Conservation (phyloP, 2,329 filamentous ascomycete species). For the Dactylonectria macrodidyma region DNA sequence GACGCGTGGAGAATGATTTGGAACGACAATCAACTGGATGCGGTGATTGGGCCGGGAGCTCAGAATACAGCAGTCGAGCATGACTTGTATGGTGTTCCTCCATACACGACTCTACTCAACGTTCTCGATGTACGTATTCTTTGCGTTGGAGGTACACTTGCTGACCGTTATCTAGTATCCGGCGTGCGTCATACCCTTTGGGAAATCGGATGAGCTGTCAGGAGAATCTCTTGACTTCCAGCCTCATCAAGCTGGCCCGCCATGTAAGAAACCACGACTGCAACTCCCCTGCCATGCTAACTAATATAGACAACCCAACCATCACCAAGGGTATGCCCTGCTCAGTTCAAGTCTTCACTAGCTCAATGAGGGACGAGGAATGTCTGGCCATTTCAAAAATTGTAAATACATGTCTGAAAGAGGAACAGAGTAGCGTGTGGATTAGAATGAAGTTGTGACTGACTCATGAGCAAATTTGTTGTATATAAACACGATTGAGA, state of each 20-base stretch:
- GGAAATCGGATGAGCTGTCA: slow-evolving; percentile 48
- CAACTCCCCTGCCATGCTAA: background rate
- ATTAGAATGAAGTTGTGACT: no score
- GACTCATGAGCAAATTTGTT: no score
- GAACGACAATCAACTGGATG: slow-evolving; percentile 62
- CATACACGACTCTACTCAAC: slow-evolving; percentile 67
- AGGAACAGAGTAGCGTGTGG: background rate
- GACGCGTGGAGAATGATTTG: slow-evolving; percentile 60
- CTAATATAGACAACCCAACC: slow-evolving; percentile 47
- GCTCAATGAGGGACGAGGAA: slow-evolving; percentile 64
- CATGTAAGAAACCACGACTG: slow-evolving; percentile 18
- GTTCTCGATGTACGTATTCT: slow-evolving; percentile 62
- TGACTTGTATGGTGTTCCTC: slow-evolving; percentile 63
- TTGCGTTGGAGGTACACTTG: background rate
- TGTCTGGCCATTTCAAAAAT: slow-evolving; percentile 47
- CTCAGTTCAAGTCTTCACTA: slow-evolving; percentile 63
- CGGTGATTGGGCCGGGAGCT: slow-evolving; percentile 63
- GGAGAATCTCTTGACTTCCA: slow-evolving; percentile 20
- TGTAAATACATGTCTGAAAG: slow-evolving; percentile 28
- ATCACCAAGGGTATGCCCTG: slow-evolving; percentile 60
- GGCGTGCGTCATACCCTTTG: slow-evolving; percentile 63
- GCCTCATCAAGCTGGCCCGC: slow-evolving; percentile 23
- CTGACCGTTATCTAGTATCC: slow-evolving; percentile 55
- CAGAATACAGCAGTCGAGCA: slow-evolving; percentile 66
- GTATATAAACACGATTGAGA: no score